Conservation (phyloP, 148 eudicot species). For the Agrostemma githago region DNA sequence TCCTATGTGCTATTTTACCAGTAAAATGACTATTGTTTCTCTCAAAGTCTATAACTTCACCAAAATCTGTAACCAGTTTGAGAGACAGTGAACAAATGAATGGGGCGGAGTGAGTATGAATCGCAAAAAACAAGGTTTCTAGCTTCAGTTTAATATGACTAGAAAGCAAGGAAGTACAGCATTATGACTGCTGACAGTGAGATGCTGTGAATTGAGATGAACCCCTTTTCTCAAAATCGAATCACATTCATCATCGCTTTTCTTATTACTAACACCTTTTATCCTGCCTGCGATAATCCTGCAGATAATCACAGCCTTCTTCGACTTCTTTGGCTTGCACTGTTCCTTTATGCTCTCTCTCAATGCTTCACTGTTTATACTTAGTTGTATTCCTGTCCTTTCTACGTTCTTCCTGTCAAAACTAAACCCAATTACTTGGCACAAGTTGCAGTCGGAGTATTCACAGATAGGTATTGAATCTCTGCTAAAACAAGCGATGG, state of each 20-base stretch:
- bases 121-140: constrained; percentile 39
- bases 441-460: constrained; percentile 18
- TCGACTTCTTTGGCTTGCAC: constrained; percentile 10
- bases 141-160: constrained; percentile 22
- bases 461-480: constrained; percentile 20
- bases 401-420: constrained; percentile 12
- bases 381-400: constrained; percentile 17
- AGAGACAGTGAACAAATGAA: constrained; percentile 25
- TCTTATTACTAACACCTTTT: constrained; percentile 5
- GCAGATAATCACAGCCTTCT: constrained; percentile 25
- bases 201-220: constrained; percentile 20
- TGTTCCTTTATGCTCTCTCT: constrained; percentile 12
- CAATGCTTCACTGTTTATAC: constrained; percentile 22
- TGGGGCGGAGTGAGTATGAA: constrained; percentile 40
- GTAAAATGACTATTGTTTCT: background rate
- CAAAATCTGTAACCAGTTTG: too few relatives aligned
- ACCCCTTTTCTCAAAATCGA: constrained; percentile 16
- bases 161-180: constrained; percentile 31
- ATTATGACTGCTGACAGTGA: constrained; percentile 16
- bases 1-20: background rate
- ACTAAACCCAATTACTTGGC: constrained; percentile 17
- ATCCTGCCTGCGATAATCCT: constrained; percentile 30
- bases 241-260: constrained; percentile 22
- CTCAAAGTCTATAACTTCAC: background rate
- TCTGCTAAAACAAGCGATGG: constrained; percentile 23